Percentiles rank a stretch among this genome's conserved stretches.
These are phyloP conservation scores for Pseudocercospora macadamiae DNA, from an alignment of 2,329 filamentous ascomycete genomes.

Conservation along the genomic window DNA sequence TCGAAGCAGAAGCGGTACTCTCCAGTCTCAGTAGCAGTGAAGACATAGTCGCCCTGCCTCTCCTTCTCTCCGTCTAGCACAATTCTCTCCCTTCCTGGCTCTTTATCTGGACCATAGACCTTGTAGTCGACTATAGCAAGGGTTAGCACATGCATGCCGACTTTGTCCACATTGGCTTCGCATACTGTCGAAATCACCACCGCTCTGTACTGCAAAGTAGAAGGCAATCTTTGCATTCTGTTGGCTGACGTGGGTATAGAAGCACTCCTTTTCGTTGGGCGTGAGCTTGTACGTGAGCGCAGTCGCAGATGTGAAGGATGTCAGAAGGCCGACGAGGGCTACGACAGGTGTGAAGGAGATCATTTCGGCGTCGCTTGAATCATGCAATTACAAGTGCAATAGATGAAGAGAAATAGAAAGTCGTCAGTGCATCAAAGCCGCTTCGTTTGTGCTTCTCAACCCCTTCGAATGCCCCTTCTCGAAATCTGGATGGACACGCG, in stretches of 20 bases:
- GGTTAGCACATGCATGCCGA: slow-evolving; percentile 16
- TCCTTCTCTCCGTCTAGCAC: slow-evolving; percentile 88
- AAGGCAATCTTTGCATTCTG: slow-evolving; percentile 90
- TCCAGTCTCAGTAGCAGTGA: slow-evolving; percentile 83
- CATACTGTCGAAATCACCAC: slow-evolving; percentile 82
- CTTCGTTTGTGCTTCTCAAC: background rate
- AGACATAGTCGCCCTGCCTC: slow-evolving; percentile 96
- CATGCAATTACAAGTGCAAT: background rate
- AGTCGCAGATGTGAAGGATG: slow-evolving; percentile 76
- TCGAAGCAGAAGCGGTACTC: slow-evolving; percentile 98
- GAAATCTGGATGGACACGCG: slow-evolving; percentile 8
- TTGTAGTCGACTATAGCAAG: slow-evolving; percentile 71
- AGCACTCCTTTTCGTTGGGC: slow-evolving; percentile 94
- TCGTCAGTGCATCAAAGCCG: background rate
- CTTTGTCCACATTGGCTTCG: background rate
- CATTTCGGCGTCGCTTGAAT: slow-evolving; percentile 23
- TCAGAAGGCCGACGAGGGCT: slow-evolving; percentile 62
- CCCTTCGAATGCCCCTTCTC: slow-evolving; percentile 5
- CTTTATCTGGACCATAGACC: slow-evolving; percentile 72
- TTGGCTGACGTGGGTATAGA: slow-evolving; percentile 79
- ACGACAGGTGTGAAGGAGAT: slow-evolving; percentile 32
- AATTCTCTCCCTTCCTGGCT: slow-evolving; percentile 61
- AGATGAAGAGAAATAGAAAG: background rate
- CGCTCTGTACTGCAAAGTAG: slow-evolving; percentile 99
- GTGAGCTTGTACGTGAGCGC: slow-evolving; percentile 90